Base-by-base conservation (phyloP, 2,329 filamentous ascomycete species). In the Leptographium wingfieldii region DNA sequence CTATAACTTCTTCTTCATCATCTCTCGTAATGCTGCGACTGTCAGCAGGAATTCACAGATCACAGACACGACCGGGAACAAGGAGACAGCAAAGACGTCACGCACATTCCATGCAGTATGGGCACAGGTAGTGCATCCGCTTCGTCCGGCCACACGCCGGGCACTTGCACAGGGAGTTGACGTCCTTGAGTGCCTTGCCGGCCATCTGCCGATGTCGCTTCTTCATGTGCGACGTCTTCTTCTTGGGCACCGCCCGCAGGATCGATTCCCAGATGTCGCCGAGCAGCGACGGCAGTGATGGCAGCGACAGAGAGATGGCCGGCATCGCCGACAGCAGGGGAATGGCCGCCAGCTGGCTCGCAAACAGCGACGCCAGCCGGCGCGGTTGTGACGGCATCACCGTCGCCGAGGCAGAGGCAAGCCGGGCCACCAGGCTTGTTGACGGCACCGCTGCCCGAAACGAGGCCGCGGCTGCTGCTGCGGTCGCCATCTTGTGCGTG, bases 141-240 rank as follows among this genome's bases (percentile, higher is more conserved):
- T 99, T 99, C 31, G 84, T 76, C 70, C 87, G 82, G 56, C 94
- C 95, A 68, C 94, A 99, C 16, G 85, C 89, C 0, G 92, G 88
- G 71, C 94, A 99, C 69, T 84, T 89, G 76, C 91, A 95, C 66
- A 99, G 75, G 59, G 83, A 82, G 64, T 87, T 94, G 61, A 95
- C 85, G 71, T 99, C 94, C 76, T 96, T 89, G 67, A 99, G 74
- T 53, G 86, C 92, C 76, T 99, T 99, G 69, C 94, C 94, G 29
- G 92, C 92, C 86, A 97, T 88, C 70, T 95, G 91, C 68, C 95
- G 84, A 70, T 91, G 86, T 67, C 94, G 83, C 80, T 91, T 96
- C 78, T 94, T 96, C 78, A 90, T 90, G 73, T 99, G 90, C 51
- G 92, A 96, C 40, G 91, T 95, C 82, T 97, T 99, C 78, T 96